Conservation (phyloP, 305 asterid species). For the Solanum hybrid region DNA sequence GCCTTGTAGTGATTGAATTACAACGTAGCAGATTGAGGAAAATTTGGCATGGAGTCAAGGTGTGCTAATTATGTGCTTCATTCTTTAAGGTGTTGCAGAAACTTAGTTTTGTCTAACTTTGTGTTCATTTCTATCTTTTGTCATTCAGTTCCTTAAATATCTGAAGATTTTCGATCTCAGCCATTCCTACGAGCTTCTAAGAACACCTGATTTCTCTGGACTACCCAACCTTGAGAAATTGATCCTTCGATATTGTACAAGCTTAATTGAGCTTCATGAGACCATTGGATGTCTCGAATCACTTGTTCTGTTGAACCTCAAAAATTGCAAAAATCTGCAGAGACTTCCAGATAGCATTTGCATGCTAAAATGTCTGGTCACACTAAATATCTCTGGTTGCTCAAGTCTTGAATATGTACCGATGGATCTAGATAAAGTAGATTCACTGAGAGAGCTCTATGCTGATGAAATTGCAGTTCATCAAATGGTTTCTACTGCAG, state of each 20-base stretch:
- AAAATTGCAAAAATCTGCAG: constrained; percentile 7
- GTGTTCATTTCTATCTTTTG: not conserved
- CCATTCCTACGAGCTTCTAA: constrained; percentile 1
- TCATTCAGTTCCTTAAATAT: constrained; percentile 4
- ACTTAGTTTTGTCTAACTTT: not conserved
- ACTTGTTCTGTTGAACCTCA: constrained; percentile 6
- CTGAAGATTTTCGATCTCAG: constrained; percentile 15
- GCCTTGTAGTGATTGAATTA: constrained; percentile 8
- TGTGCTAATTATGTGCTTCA: not conserved
- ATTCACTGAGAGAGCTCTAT: constrained; percentile 5
- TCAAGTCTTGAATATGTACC: constrained; percentile 11
- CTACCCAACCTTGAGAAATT: constrained; percentile 10
- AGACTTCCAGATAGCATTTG: constrained; percentile 10
- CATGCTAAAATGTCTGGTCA: constrained; percentile 5
- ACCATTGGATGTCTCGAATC: constrained; percentile 4
- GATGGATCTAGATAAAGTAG: not conserved
- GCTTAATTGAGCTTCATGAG: constrained; percentile 9
- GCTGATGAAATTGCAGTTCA: constrained; percentile 9
- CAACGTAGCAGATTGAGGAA: not conserved
- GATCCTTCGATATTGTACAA: constrained; percentile 10
- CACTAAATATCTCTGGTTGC: constrained; percentile 8
- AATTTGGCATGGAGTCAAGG: constrained; percentile 5
- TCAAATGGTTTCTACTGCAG: not conserved
- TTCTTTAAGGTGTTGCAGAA: not conserved
- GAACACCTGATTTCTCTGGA: constrained; percentile 10